Conservation (phyloP, 1,284 basidiomycete species). For the Ustilago cynodontis region DNA sequence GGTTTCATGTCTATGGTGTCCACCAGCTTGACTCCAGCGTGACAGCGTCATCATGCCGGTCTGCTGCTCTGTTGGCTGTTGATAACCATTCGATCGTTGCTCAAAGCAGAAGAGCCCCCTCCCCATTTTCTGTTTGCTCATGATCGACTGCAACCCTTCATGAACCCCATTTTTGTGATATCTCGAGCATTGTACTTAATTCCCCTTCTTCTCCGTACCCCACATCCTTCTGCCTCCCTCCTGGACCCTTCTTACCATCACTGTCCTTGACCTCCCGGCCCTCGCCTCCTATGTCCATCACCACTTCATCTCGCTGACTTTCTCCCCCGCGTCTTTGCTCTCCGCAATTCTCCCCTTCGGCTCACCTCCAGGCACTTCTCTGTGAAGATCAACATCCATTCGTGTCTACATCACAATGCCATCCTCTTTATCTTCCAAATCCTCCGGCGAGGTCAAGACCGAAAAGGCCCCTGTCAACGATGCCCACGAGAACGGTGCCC, state of each 20-base stretch:
- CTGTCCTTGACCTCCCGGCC: not conserved
- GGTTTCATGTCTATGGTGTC: not conserved
- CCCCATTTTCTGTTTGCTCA: conserved; percentile 1
- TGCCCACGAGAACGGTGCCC: conserved; percentile 41
- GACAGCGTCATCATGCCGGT: conserved; percentile 27
- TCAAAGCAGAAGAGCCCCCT: not conserved
- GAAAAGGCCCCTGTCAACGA: conserved; percentile 30
- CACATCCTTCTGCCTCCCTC: conserved; percentile 2
- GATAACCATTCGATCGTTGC: not conserved
- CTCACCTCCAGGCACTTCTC: conserved; percentile 5
- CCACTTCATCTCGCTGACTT: conserved; percentile 8
- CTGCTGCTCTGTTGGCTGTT: conserved; percentile 1
- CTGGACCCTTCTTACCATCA: conserved; percentile 3
- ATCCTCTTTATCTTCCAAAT: conserved; percentile 45
- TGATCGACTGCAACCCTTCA: not conserved
- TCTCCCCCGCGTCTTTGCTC: not conserved
- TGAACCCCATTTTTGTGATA: conserved; percentile 1
- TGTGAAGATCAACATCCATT: not conserved
- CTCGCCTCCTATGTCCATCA: conserved; percentile 24
- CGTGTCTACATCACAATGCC: conserved; percentile 26
- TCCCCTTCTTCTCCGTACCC: conserved; percentile 2
- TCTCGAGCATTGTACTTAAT: conserved; percentile 12
- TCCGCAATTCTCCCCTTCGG: not conserved
- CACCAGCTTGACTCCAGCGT: conserved; percentile 15
- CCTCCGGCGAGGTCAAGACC: conserved; percentile 38